Evolutionary conservation across 2,329 filamentous ascomycete genomes (phyloP).

Genomic region (Nemania serpens): DNA sequence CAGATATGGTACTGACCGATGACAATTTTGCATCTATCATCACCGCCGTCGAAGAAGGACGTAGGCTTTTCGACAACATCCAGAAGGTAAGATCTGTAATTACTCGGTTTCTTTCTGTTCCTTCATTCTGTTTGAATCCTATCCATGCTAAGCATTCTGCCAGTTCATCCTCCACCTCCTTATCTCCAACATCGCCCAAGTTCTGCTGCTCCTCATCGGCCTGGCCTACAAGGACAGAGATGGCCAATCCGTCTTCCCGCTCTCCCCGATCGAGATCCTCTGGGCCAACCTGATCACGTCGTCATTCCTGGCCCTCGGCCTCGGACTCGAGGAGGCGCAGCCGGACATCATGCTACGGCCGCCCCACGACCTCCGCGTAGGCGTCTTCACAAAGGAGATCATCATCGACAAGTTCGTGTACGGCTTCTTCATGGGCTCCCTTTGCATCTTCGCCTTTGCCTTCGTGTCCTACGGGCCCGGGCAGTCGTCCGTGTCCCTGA

Average conservation of each 20-base stretch:
- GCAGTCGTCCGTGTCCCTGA: constrained; percentile 30
- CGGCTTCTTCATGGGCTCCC: constrained; percentile 64
- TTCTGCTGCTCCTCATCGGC: constrained; percentile 69
- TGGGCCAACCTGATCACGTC: constrained; percentile 79
- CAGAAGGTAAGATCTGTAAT: constrained; percentile 65
- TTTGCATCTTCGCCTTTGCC: constrained; percentile 66
- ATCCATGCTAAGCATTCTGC: neutral
- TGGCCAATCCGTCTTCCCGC: constrained; percentile 67
- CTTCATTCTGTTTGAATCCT: neutral
- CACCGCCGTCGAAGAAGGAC: constrained; percentile 72
- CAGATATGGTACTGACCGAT: constrained; percentile 86
- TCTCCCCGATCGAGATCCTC: constrained; percentile 74
- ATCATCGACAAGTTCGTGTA: constrained; percentile 70
- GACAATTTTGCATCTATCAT: constrained; percentile 86
- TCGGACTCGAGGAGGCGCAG: constrained; percentile 71
- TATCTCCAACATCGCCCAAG: constrained; percentile 72
- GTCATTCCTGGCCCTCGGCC: constrained; percentile 71
- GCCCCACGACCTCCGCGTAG: constrained; percentile 63
- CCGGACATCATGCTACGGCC: constrained; percentile 70
- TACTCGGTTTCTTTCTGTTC: no score
- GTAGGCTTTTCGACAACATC: constrained; percentile 73
- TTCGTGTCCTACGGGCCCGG: constrained; percentile 56
- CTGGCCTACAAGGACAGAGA: constrained; percentile 68
- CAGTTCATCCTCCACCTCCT: constrained; percentile 68
- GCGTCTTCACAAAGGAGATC: constrained; percentile 68